Conservation (phyloP, 2,329 filamentous ascomycete species). For the Epichloe uncinata region DNA sequence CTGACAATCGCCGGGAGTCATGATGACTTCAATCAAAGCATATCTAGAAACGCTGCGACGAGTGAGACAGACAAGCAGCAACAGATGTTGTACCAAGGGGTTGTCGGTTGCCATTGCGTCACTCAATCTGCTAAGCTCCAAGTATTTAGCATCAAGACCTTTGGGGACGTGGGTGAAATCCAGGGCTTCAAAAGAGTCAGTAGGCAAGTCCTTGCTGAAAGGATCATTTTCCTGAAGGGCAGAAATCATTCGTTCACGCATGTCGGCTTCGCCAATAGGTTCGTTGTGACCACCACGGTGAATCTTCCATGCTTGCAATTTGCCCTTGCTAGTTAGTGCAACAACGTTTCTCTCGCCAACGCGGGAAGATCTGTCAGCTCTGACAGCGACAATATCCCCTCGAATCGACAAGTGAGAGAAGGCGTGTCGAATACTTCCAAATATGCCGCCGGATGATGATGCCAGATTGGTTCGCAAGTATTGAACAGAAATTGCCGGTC, state of each 20-base stretch:
- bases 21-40: conserved; percentile 56
- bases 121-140: conserved; percentile 36
- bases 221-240: conserved; percentile 46
- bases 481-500: conserved; percentile 65
- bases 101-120: conserved; percentile 36
- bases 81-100: conserved; percentile 41
- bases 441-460: conserved; percentile 49
- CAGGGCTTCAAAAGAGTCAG: conserved; percentile 55
- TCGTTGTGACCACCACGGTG: conserved; percentile 78
- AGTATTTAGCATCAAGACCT: conserved; percentile 35
- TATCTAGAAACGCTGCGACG: conserved; percentile 47
- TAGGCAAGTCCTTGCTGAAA: conserved; percentile 32
- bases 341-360: conserved; percentile 79
- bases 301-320: conserved; percentile 75
- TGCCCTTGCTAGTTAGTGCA: conserved; percentile 62
- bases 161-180: conserved; percentile 63
- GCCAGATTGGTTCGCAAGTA: conserved; percentile 54
- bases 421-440: conserved; percentile 68
- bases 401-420: conserved; percentile 57
- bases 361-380: conserved; percentile 55
- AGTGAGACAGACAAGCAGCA: conserved; percentile 47
- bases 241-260: conserved; percentile 48
- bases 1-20: conserved; percentile 39
- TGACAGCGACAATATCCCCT: conserved; percentile 69
- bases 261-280: conserved; percentile 57